Conservation (phyloP, 2,329 filamentous ascomycete species). For the Neonectria ditissima region DNA sequence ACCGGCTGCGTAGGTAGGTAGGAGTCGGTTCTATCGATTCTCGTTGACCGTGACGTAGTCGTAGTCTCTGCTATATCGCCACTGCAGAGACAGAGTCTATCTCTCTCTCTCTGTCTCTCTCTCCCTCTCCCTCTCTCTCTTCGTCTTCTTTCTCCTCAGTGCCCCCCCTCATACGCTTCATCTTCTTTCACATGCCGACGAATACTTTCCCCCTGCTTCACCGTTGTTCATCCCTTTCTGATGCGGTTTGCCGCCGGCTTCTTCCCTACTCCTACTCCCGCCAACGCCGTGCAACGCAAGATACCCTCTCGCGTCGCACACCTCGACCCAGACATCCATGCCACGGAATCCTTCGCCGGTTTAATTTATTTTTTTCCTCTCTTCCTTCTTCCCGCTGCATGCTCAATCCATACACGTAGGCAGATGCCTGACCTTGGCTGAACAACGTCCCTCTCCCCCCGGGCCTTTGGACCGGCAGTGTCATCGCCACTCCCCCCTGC, state of each 20-base stretch:
- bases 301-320: conserved; percentile 11
- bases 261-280: conserved; percentile 1
- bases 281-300: conserved; percentile 12
- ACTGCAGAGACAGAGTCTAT: background rate
- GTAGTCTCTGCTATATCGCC: conserved; percentile 1
- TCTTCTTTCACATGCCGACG: conserved; percentile 3
- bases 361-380: background rate
- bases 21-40: background rate
- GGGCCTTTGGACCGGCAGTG: background rate
- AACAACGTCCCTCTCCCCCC: too few relatives aligned
- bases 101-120: too few relatives aligned
- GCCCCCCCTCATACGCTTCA: background rate
- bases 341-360: background rate
- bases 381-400: background rate
- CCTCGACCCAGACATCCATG: background rate
- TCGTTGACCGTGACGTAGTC: conserved; percentile 5
- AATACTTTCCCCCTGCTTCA: background rate
- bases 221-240: background rate
- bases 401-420: background rate
- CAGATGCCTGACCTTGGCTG: background rate
- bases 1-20: background rate
- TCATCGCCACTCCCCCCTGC: background rate
- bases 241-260: background rate
- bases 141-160: background rate
- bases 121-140: too few relatives aligned